Percentiles rank a stretch among this genome's conserved stretches.
Conservation (phyloP, 169 alveolate species). For the Plasmodium knowlesi region DNA sequence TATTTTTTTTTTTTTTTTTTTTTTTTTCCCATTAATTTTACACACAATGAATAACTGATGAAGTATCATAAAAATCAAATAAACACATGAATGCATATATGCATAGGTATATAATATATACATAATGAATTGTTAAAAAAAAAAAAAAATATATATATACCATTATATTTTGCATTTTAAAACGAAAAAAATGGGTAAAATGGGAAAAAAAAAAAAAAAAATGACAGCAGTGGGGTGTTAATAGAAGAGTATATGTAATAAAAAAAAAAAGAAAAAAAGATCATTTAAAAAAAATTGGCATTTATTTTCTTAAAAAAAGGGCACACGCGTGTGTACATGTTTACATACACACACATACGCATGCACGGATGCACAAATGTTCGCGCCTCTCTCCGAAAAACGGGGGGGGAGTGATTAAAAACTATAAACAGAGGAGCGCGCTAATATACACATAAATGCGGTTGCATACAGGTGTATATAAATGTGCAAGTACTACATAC, state of each 20-base stretch:
- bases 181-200: slow-evolving; percentile 20
- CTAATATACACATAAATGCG: neutral
- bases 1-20: neutral
- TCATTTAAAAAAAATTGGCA: slow-evolving; percentile 20
- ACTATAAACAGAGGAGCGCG: neutral
- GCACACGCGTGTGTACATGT: neutral
- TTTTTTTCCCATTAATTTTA: slow-evolving; percentile 1
- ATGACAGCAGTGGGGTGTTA: slow-evolving; percentile 8
- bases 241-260: neutral
- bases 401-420: neutral
- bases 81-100: neutral
- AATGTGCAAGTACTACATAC: neutral
- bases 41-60: slow-evolving; percentile 11
- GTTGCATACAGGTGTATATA: neutral
- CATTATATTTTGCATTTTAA: neutral
- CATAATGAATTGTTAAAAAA: slow-evolving; percentile 21
- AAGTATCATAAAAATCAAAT: slow-evolving; percentile 44
- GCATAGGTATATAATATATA: neutral
- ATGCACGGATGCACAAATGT: neutral
- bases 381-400: neutral
- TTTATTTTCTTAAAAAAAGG: neutral
- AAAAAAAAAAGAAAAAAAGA: slow-evolving; percentile 4
- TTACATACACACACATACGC: neutral
- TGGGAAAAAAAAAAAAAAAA: slow-evolving; percentile 14
- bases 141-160: neutral